These are phyloP conservation scores for Isatis tinctoria DNA, from an alignment of 345 rosid genomes.

Conservation along the genomic window DNA sequence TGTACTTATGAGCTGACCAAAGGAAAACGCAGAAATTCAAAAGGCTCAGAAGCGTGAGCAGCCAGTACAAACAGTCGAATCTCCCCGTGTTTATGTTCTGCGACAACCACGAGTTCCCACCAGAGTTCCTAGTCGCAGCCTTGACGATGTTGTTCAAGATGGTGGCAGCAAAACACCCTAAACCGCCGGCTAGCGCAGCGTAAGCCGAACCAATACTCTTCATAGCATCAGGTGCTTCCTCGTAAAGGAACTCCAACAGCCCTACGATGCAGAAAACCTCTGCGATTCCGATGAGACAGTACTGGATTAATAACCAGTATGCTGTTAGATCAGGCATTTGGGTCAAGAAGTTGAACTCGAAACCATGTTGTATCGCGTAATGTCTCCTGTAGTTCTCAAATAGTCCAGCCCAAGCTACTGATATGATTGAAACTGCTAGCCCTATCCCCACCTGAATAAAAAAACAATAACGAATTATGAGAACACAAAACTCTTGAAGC, in stretches of 20 bases:
- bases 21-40: slow-evolving; percentile 66
- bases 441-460: slow-evolving; percentile 57
- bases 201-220: slow-evolving; percentile 95
- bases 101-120: slow-evolving; percentile 62
- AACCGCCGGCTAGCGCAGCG: slow-evolving; percentile 80
- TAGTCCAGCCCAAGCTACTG: slow-evolving; percentile 69
- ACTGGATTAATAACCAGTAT: slow-evolving; percentile 82
- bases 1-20: slow-evolving; percentile 57
- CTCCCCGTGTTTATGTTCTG: slow-evolving; percentile 78
- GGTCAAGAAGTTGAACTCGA: slow-evolving; percentile 46
- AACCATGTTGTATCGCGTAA: slow-evolving; percentile 62
- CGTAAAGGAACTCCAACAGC: slow-evolving; percentile 73
- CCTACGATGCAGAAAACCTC: slow-evolving; percentile 89
- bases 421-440: slow-evolving; percentile 58
- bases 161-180: slow-evolving; percentile 79
- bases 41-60: slow-evolving; percentile 56
- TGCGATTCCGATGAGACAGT: slow-evolving; percentile 81
- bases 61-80: slow-evolving; percentile 80
- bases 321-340: slow-evolving; percentile 69
- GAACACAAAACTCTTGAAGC: neutral
- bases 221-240: slow-evolving; percentile 97
- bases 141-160: slow-evolving; percentile 72
- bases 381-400: slow-evolving; percentile 76
- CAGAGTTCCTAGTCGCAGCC: slow-evolving; percentile 48
- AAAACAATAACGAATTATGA: too few species aligned